phyloP scores from a whole-genome alignment of 139 green algal genomes.

The Chlorella ohadii region DNA sequence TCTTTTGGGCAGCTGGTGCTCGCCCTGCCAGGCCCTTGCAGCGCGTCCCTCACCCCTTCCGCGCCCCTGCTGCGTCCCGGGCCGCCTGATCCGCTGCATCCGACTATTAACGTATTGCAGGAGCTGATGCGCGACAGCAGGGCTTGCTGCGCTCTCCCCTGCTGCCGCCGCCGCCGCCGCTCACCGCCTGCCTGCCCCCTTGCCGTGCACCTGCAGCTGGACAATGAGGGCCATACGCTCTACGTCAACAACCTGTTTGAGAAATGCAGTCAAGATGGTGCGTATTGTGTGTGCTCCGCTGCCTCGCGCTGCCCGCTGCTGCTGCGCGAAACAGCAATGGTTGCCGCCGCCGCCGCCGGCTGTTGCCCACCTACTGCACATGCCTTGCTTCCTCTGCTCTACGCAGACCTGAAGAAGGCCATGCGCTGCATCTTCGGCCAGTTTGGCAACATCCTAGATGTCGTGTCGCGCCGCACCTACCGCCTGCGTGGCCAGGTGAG shows the following conservation, averaged over 20 bases:
- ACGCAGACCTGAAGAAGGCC: constrained; percentile 93
- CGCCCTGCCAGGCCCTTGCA: too few relatives aligned
- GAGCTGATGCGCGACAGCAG: too few relatives aligned
- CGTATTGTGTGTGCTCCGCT: background rate
- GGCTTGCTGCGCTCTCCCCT: too few relatives aligned
- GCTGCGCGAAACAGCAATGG: background rate
- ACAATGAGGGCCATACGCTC: constrained; percentile 75
- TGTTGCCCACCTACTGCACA: background rate
- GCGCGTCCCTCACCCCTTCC: too few relatives aligned
- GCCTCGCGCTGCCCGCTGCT: background rate
- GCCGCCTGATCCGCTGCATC: too few relatives aligned
- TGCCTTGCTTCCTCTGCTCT: background rate
- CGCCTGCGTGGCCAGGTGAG: constrained; percentile 83
- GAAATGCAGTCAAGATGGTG: constrained; percentile 94
- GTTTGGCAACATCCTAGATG: constrained; percentile 96
- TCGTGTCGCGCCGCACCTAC: constrained; percentile 88
- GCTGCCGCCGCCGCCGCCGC: too few relatives aligned
- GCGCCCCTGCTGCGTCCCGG: too few relatives aligned
- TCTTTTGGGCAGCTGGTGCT: too few relatives aligned
- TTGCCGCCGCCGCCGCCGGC: background rate
- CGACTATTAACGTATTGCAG: too few relatives aligned
- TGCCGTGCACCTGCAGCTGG: background rate
- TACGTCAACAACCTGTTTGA: constrained; percentile 97
- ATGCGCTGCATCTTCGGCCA: constrained; percentile 96
- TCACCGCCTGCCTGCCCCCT: too few relatives aligned